Evolutionary conservation across 345 rosid genomes (phyloP), one percentile per base, ranked within the genome.

Genomic region (Corchorus olitorius): DNA sequence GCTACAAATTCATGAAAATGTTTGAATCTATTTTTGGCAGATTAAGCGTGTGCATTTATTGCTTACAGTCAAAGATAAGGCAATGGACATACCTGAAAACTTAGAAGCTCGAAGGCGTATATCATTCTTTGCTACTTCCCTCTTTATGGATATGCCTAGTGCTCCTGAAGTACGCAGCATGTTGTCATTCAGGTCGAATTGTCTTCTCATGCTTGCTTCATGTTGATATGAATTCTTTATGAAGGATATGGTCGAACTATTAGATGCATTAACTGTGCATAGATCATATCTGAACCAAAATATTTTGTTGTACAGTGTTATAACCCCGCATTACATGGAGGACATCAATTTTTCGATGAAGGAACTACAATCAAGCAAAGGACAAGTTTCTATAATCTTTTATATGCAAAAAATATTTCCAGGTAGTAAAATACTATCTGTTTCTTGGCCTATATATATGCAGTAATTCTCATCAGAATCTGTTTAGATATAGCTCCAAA

Each of bases 71-170:
- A 89, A 83, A 87, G 99, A 95, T 79, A 87, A 86, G 80, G 97
- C 98, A 72, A 87, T 92, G 93, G 98, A 93, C 82, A 82, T 95
- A 78, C 99, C 99, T 69, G 83, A 82, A 41, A 95, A 95, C 76
- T 74, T 95, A 78, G 98, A 95, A 48, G 99, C 98, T 78, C 87
- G 87, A 56, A 87, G 98, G 67, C 97, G 98, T 55, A 80, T 95
- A 72, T 93, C 97, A 54, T 95, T 93, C 87, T 95, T 93, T 82
- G 98, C 97, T 74, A 93, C 99, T 79, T 95, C 99, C 45, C 93
- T 95, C 79, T 95, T 95, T 81, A 91, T 90, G 89, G 89, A 88
- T 84, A 92, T 95, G 93, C 98, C 98, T 0, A 79, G 70, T 54
- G 93, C 99, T 80, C 99, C 99, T 6, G 87, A 89, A 88, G 96